phyloP scores from a whole-genome alignment of 2,329 filamentous ascomycete genomes.

The Nothophaeocryptopus gaeumannii region DNA sequence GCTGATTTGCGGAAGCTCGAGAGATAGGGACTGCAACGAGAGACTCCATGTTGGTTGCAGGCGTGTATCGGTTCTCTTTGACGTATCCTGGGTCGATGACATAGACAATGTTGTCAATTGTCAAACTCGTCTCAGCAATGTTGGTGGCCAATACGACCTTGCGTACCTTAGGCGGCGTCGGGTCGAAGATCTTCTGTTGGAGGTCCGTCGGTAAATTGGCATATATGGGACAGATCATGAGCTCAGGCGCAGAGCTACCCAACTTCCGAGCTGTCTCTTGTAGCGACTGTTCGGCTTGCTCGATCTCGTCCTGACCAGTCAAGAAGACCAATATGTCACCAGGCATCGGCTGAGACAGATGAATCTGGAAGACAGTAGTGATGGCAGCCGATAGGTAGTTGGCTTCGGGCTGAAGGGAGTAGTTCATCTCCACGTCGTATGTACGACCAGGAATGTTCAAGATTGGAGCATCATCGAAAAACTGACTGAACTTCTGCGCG shows the following conservation, averaged over 20 bases:
- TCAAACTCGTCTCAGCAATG: conserved; percentile 93
- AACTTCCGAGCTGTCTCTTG: conserved; percentile 84
- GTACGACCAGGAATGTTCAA: conserved; percentile 90
- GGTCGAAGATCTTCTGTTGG: conserved; percentile 91
- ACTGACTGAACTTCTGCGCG: conserved; percentile 84
- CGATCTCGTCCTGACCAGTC: conserved; percentile 95
- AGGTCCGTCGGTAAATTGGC: conserved; percentile 87
- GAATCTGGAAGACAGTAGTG: conserved; percentile 92
- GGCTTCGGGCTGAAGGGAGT: conserved; percentile 84
- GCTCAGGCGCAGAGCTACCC: conserved; percentile 76
- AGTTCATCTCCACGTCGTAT: conserved; percentile 88
- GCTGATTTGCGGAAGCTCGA: conserved; percentile 86
- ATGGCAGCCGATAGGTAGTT: conserved; percentile 91
- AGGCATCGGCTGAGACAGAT: conserved; percentile 70
- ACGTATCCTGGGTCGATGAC: conserved; percentile 95
- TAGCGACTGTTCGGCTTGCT: conserved; percentile 78
- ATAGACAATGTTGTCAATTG: conserved; percentile 93
- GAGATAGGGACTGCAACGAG: conserved; percentile 89
- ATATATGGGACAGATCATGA: conserved; percentile 91
- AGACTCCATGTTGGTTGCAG: conserved; percentile 86
- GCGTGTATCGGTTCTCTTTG: conserved; percentile 93
- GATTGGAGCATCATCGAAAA: conserved; percentile 89
- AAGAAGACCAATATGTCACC: conserved; percentile 94
- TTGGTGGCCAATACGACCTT: conserved; percentile 96
- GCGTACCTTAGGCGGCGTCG: conserved; percentile 76